phyloP scores from a whole-genome alignment of 2,329 filamentous ascomycete species.

The Beauveria asiatica region DNA sequence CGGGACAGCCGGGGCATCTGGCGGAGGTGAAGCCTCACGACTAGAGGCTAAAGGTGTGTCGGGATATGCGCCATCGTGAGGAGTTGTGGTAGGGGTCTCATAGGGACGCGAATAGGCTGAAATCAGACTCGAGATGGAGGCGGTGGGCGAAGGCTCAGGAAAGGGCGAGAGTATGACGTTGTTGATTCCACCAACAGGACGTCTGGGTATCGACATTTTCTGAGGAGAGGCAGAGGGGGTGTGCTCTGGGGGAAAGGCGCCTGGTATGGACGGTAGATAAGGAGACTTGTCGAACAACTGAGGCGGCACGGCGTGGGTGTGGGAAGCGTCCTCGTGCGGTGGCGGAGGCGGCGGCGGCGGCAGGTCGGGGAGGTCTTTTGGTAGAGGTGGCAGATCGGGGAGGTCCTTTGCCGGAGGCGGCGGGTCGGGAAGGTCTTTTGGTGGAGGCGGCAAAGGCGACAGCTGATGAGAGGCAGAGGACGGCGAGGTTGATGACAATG shows the following conservation, averaged over 20 bases:
- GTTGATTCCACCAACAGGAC: conserved; percentile 18
- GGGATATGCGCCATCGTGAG: conserved; percentile 29
- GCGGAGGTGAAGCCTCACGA: conserved; percentile 10
- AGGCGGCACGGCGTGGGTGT: conserved; percentile 10
- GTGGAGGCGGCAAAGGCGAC: conserved; percentile 11
- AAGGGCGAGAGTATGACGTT: conserved; percentile 14
- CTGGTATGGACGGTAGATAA: conserved; percentile 12
- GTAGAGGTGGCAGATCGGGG: conserved; percentile 11
- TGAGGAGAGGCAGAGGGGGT: conserved; percentile 9
- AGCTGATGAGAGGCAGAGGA: conserved; percentile 6
- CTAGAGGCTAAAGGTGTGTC: conserved; percentile 22
- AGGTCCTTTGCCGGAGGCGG: conserved; percentile 19
- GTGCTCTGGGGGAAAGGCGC: conserved; percentile 8
- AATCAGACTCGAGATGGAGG: conserved; percentile 46
- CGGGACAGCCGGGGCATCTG: conserved; percentile 1
- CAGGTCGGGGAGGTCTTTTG: conserved; percentile 18
- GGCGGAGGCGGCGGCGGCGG: conserved; percentile 18
- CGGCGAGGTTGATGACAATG: conserved; percentile 10
- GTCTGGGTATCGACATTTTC: conserved; percentile 14
- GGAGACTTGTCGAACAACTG: conserved; percentile 11
- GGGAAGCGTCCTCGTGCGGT: conserved; percentile 15
- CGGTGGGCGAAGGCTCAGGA: conserved; percentile 31
- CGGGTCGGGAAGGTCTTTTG: conserved; percentile 19
- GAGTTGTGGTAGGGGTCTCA: conserved; percentile 34
- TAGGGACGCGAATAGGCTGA: conserved; percentile 45